phyloP scores from a whole-genome alignment of 495 filamentous ascomycete genomes.

The Lasiosphaeria miniovina region DNA sequence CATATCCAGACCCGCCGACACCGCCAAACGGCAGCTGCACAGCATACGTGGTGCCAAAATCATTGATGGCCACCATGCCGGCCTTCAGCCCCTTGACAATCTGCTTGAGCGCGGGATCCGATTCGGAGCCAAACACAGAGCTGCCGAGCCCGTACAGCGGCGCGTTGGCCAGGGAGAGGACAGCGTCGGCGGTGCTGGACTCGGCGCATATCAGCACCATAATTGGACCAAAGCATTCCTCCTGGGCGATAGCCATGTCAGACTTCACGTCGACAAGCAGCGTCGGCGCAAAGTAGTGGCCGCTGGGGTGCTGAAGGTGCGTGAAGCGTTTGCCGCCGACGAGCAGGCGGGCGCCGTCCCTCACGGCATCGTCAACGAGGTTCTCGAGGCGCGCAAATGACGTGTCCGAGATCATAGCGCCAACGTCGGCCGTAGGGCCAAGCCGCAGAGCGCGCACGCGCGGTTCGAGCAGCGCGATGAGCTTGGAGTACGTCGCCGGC shows the following conservation, averaged over 20 bases:
- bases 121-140: constrained; percentile 71
- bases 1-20: constrained; percentile 81
- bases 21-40: constrained; percentile 94
- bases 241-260: constrained; percentile 78
- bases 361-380: constrained; percentile 73
- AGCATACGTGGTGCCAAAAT: constrained; percentile 89
- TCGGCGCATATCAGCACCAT: constrained; percentile 76
- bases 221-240: constrained; percentile 90
- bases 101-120: constrained; percentile 35
- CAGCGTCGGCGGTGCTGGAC: constrained; percentile 47
- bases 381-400: constrained; percentile 66
- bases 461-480: constrained; percentile 67
- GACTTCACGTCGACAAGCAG: constrained; percentile 79
- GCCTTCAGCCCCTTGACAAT: constrained; percentile 68
- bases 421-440: constrained; percentile 67
- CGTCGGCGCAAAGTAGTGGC: constrained; percentile 91
- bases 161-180: constrained; percentile 72
- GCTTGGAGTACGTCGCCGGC: constrained; percentile 65
- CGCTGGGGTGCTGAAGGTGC: constrained; percentile 68
- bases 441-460: constrained; percentile 70
- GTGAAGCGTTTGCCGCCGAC: constrained; percentile 69
- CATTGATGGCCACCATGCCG: constrained; percentile 91
- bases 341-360: constrained; percentile 73
- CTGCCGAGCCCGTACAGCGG: constrained; percentile 75
- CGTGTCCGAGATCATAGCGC: constrained; percentile 79